phyloP scores from a whole-genome alignment of 805 yeast species.

The Yamadazyma endophytica region DNA sequence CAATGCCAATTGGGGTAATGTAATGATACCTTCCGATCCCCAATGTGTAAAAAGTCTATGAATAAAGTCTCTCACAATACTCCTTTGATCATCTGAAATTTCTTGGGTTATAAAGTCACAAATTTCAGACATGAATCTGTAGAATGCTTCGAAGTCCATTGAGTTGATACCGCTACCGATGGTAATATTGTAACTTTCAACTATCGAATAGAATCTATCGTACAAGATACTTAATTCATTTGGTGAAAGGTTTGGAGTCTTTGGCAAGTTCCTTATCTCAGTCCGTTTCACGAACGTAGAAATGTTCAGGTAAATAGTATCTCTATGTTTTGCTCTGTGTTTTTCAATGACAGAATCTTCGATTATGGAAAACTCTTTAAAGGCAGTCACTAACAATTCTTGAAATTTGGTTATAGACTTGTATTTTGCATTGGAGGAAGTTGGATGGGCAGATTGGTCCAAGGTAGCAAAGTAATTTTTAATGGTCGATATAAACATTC shows the following conservation, averaged over 20 bases:
- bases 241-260: slow-evolving; percentile 54
- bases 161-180: slow-evolving; percentile 50
- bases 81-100: slow-evolving; percentile 10
- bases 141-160: slow-evolving; percentile 72
- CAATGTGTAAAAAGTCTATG: slow-evolving; percentile 64
- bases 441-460: slow-evolving; percentile 77
- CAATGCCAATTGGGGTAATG: slow-evolving; percentile 62
- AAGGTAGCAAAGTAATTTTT: slow-evolving; percentile 76
- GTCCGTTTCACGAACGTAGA: slow-evolving; percentile 90
- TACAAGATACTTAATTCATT: slow-evolving; percentile 68
- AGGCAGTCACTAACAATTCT: slow-evolving; percentile 84
- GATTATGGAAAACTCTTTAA: slow-evolving; percentile 80
- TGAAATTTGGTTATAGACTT: slow-evolving; percentile 80
- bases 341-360: slow-evolving; percentile 70
- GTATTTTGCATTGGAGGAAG: slow-evolving; percentile 57
- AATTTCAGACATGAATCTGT: slow-evolving; percentile 69
- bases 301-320: slow-evolving; percentile 77
- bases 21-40: slow-evolving; percentile 52
- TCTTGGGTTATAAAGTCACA: slow-evolving; percentile 63
- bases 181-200: slow-evolving; percentile 59
- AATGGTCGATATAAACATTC: slow-evolving; percentile 79
- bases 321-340: slow-evolving; percentile 67
- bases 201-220: slow-evolving; percentile 76
- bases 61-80: slow-evolving; percentile 26
- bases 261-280: slow-evolving; percentile 81